Conservation (phyloP, 2,329 filamentous ascomycete species). For the Chaetomium globosum region DNA sequence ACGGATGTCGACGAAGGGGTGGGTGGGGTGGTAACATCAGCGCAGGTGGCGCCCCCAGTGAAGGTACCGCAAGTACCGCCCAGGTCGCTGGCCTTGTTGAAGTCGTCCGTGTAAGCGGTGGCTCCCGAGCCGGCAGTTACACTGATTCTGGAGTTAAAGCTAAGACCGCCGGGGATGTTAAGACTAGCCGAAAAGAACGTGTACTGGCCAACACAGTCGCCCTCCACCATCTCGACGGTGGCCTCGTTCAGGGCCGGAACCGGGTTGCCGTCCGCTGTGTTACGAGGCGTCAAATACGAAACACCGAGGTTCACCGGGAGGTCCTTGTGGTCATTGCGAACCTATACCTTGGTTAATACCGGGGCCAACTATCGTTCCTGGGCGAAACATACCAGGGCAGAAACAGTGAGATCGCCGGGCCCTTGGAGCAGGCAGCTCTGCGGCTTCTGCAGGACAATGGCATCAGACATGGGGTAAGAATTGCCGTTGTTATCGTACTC, state of each 20-base stretch:
- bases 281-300: slow-evolving; percentile 47
- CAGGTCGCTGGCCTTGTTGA: slow-evolving; percentile 52
- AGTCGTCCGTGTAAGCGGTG: slow-evolving; percentile 48
- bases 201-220: slow-evolving; percentile 51
- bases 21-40: slow-evolving; percentile 29
- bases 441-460: slow-evolving; percentile 56
- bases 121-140: slow-evolving; percentile 46
- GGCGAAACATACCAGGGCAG: slow-evolving; percentile 43
- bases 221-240: slow-evolving; percentile 47
- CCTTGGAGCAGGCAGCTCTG: slow-evolving; percentile 58
- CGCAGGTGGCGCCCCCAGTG: slow-evolving; percentile 41
- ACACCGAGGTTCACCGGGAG: slow-evolving; percentile 48
- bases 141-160: slow-evolving; percentile 51
- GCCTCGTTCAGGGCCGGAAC: slow-evolving; percentile 47
- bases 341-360: slow-evolving; percentile 30
- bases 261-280: slow-evolving; percentile 46
- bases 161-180: slow-evolving; percentile 49
- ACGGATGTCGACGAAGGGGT: slow-evolving; percentile 26
- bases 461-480: slow-evolving; percentile 58
- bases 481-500: slow-evolving; percentile 61
- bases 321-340: slow-evolving; percentile 52
- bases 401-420: slow-evolving; percentile 49
- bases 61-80: slow-evolving; percentile 50
- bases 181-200: slow-evolving; percentile 52
- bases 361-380: neutral